A percentile compares a stretch with the other conserved stretches of the same genome.
Evolutionary conservation across 495 filamentous ascomycete genomes (phyloP).

Genomic region (Aspergillus cavernicola): DNA sequence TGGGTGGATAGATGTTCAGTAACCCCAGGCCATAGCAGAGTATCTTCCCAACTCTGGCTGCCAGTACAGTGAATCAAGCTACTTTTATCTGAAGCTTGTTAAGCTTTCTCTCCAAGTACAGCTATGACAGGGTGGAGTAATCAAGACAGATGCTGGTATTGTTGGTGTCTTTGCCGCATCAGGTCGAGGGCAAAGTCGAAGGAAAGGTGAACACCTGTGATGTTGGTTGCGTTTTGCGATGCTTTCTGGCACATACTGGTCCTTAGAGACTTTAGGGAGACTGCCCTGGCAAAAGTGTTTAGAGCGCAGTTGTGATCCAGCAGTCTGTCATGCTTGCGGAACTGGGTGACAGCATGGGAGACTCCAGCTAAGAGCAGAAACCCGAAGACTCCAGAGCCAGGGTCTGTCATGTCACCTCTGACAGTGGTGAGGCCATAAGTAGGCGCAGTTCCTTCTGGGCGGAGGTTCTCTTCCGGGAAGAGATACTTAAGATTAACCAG

Average conservation of each 20-base stretch:
- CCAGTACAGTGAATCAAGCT: too few relatives aligned
- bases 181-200: slow-evolving; percentile 1
- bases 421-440: background rate
- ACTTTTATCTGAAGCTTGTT: too few relatives aligned
- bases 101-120: too few relatives aligned
- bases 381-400: background rate
- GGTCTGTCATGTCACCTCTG: background rate
- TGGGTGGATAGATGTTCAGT: too few relatives aligned
- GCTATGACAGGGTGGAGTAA: background rate
- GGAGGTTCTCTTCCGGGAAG: background rate
- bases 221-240: background rate
- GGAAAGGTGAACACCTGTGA: slow-evolving; percentile 3
- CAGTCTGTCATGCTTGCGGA: background rate
- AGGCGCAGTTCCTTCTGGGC: background rate
- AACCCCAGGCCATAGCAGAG: too few relatives aligned
- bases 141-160: slow-evolving; percentile 7
- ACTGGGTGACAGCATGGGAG: background rate
- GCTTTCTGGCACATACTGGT: slow-evolving; percentile 4
- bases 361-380: background rate
- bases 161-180: slow-evolving; percentile 4
- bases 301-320: background rate
- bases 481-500: background rate
- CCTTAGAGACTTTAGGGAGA: background rate
- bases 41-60: too few relatives aligned
- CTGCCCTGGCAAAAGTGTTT: background rate